A percentile compares a stretch with the other conserved stretches of the same genome.
phyloP scores from a whole-genome alignment of 495 filamentous ascomycete genomes.

The Lasiosphaeria ovina region DNA sequence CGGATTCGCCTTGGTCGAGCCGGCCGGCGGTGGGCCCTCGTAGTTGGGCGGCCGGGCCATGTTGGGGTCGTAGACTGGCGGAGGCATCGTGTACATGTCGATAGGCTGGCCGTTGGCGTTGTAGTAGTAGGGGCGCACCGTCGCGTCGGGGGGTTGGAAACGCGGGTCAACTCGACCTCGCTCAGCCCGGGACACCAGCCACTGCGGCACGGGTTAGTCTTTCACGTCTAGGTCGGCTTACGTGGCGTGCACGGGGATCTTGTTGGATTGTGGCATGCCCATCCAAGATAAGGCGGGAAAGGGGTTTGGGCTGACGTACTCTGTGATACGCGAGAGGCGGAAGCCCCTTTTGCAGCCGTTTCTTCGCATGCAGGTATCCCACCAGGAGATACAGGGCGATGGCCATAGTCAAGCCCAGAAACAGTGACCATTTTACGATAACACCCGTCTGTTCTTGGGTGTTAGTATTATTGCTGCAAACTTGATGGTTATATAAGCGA shows the following conservation, averaged over 20 bases:
- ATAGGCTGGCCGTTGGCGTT: conserved; percentile 35
- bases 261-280: background rate
- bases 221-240: background rate
- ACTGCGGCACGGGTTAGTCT: conserved; percentile 37
- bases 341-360: conserved; percentile 58
- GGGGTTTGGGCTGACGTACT: conserved; percentile 41
- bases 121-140: conserved; percentile 26
- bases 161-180: conserved; percentile 54
- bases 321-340: conserved; percentile 65
- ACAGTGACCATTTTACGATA: conserved; percentile 67
- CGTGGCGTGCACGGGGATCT: background rate
- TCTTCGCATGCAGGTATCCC: conserved; percentile 65
- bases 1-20: conserved; percentile 57
- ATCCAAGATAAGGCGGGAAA: background rate
- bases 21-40: conserved; percentile 47
- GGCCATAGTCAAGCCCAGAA: conserved; percentile 54
- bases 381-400: conserved; percentile 55
- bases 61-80: conserved; percentile 50
- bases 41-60: conserved; percentile 54
- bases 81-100: conserved; percentile 59
- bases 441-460: conserved; percentile 47
- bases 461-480: conserved; percentile 3
- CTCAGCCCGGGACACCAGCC: conserved; percentile 57
- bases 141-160: conserved; percentile 42
- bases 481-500: no score